Conservation (phyloP, 2,329 filamentous ascomycete species). For the Pseudogymnoascus sp. region DNA sequence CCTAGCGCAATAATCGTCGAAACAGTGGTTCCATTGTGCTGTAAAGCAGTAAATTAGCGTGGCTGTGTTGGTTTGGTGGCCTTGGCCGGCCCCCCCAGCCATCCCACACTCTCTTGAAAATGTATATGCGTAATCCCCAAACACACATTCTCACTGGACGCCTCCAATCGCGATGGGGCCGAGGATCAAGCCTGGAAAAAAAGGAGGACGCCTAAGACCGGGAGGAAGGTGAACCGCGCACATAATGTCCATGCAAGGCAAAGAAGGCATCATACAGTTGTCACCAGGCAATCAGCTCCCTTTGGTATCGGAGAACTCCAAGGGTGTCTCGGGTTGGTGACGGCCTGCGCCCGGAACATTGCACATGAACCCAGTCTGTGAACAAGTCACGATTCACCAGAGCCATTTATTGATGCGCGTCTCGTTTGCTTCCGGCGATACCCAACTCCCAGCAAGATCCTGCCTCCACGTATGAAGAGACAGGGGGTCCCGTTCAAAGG, state of each 20-base stretch:
- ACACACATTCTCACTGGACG: conserved; percentile 6
- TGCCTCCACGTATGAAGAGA: conserved; percentile 3
- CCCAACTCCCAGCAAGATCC: not conserved
- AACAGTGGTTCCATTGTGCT: conserved; percentile 7
- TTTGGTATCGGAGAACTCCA: not conserved
- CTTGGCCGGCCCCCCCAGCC: not conserved
- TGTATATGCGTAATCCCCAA: conserved; percentile 5
- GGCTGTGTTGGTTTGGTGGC: conserved; percentile 6
- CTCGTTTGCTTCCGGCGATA: conserved; percentile 5
- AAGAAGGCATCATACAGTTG: conserved; percentile 6
- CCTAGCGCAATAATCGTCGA: conserved; percentile 7
- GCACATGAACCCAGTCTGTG: conserved; percentile 4
- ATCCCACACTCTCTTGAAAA: conserved; percentile 7
- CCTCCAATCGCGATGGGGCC: not conserved
- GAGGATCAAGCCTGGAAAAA: not conserved
- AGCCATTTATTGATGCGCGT: conserved; percentile 4
- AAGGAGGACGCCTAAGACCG: not conserved
- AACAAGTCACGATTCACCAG: conserved; percentile 7
- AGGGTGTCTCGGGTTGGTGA: conserved; percentile 1
- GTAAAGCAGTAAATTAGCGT: conserved; percentile 8
- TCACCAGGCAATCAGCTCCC: not conserved
- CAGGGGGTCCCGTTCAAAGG: not conserved
- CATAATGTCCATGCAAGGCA: conserved; percentile 7
- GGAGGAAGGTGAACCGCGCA: conserved; percentile 3
- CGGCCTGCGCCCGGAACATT: conserved; percentile 1